Conservation (phyloP, 2,329 filamentous ascomycete species). For the Colletotrichum sp. region DNA sequence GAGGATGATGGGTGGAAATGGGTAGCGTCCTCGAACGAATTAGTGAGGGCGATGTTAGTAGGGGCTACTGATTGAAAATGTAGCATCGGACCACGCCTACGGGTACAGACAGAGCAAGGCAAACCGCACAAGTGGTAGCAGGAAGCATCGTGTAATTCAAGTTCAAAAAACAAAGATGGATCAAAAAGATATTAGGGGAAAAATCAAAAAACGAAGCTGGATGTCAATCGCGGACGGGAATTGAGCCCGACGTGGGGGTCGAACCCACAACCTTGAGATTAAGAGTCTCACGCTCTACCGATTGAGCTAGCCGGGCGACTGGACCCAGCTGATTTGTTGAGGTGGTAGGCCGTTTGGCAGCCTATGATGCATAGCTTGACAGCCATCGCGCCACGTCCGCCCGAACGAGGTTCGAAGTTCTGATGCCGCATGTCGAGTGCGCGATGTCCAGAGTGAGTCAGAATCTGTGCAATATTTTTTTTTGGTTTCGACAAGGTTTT, state of each 20-base stretch:
- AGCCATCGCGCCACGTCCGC: background rate
- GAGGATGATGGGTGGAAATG: background rate
- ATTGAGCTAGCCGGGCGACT: constrained; percentile 62
- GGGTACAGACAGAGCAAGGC: background rate
- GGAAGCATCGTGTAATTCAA: background rate
- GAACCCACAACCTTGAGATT: constrained; percentile 33
- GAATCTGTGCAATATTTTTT: background rate
- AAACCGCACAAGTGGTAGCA: background rate
- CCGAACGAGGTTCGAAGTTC: background rate
- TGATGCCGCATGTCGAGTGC: background rate
- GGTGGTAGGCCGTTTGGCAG: rapidly evolving
- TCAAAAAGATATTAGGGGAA: background rate
- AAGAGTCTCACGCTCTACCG: constrained; percentile 79
- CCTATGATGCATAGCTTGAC: background rate
- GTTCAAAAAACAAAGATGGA: background rate
- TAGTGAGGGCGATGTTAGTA: background rate
- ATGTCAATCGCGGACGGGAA: background rate
- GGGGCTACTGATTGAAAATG: background rate
- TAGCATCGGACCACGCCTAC: background rate
- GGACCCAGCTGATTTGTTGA: background rate
- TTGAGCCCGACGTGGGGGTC: constrained; percentile 30
- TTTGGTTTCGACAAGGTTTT: background rate
- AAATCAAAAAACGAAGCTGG: background rate
- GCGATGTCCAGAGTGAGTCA: background rate
- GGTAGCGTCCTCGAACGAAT: background rate